phyloP scores from a whole-genome alignment of 2,329 filamentous ascomycete genomes.

The Helicocarpus griseus region DNA sequence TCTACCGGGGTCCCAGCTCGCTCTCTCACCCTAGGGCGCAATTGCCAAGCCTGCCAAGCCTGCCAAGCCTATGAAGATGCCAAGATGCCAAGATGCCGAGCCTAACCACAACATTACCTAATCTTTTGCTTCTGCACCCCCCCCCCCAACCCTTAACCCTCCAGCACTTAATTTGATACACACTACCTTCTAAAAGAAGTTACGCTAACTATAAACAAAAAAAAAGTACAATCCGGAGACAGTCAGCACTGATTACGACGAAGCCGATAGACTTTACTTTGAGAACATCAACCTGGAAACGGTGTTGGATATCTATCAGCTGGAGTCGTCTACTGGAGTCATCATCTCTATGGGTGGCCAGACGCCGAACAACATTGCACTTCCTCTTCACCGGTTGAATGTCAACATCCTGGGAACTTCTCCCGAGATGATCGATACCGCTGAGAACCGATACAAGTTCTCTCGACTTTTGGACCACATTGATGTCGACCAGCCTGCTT shows the following conservation, averaged over 20 bases:
- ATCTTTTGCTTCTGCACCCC: too few species aligned
- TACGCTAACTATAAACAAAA: slow-evolving; percentile 11
- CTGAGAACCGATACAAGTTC: slow-evolving; percentile 98
- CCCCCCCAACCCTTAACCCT: too few species aligned
- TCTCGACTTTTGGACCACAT: slow-evolving; percentile 95
- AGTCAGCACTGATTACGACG: slow-evolving; percentile 82
- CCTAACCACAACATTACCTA: too few species aligned
- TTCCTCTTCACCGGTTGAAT: slow-evolving; percentile 77
- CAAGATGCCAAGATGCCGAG: too few species aligned
- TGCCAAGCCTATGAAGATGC: too few species aligned
- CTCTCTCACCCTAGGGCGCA: too few species aligned
- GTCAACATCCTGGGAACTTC: slow-evolving; percentile 92
- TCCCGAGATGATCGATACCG: slow-evolving; percentile 96
- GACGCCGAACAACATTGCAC: slow-evolving; percentile 93
- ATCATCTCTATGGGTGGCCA: slow-evolving; percentile 95
- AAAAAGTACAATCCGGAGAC: slow-evolving; percentile 71
- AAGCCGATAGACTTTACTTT: slow-evolving; percentile 90
- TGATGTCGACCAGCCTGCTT: slow-evolving; percentile 88
- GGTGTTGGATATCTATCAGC: slow-evolving; percentile 83
- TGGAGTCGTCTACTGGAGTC: slow-evolving; percentile 74
- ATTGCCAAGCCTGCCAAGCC: too few species aligned
- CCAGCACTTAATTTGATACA: too few species aligned
- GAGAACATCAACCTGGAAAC: slow-evolving; percentile 90
- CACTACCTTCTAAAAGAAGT: too few species aligned
- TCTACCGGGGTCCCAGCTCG: too few species aligned